Evolutionary conservation across 1,284 basidiomycete species (phyloP).

Genomic region (Cystobasidiaceae sp.): DNA sequence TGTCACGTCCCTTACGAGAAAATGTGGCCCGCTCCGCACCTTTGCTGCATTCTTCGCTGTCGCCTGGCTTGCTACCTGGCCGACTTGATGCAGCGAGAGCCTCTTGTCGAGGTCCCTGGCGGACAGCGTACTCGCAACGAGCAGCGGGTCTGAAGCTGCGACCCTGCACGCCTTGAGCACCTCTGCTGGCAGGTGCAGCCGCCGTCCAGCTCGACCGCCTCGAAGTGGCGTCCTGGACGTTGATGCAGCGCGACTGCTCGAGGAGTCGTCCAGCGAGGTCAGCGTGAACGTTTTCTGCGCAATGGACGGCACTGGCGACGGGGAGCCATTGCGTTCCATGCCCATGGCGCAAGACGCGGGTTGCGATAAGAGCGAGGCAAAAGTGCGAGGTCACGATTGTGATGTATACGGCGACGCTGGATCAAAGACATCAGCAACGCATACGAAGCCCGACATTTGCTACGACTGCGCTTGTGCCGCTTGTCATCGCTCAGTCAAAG

Average conservation of each 20-base stretch:
- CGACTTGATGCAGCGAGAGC: slow-evolving; percentile 60
- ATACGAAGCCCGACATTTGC: too few species aligned
- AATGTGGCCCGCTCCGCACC: too few species aligned
- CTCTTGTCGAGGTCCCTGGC: slow-evolving; percentile 50
- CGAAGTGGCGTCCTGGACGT: not conserved
- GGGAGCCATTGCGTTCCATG: not conserved
- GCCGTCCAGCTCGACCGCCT: slow-evolving; percentile 55
- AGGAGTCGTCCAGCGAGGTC: too few species aligned
- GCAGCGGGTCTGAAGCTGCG: slow-evolving; percentile 64
- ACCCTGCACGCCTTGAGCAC: slow-evolving; percentile 59
- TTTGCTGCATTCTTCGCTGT: too few species aligned
- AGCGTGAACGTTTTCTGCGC: not conserved
- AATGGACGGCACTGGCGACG: not conserved
- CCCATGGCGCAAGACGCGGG: too few species aligned
- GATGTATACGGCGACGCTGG: too few species aligned
- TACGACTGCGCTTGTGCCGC: too few species aligned
- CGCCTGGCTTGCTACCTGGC: slow-evolving; percentile 59
- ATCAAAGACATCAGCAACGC: too few species aligned
- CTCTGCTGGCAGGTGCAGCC: slow-evolving; percentile 63
- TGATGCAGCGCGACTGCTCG: not conserved
- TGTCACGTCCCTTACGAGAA: not conserved
- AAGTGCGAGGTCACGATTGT: too few species aligned
- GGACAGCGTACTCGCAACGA: slow-evolving; percentile 52
- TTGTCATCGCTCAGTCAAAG: too few species aligned
- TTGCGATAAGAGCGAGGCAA: too few species aligned